Base-by-base conservation (phyloP, 2,329 filamentous ascomycete genomes). In the Apiospora koreana region DNA sequence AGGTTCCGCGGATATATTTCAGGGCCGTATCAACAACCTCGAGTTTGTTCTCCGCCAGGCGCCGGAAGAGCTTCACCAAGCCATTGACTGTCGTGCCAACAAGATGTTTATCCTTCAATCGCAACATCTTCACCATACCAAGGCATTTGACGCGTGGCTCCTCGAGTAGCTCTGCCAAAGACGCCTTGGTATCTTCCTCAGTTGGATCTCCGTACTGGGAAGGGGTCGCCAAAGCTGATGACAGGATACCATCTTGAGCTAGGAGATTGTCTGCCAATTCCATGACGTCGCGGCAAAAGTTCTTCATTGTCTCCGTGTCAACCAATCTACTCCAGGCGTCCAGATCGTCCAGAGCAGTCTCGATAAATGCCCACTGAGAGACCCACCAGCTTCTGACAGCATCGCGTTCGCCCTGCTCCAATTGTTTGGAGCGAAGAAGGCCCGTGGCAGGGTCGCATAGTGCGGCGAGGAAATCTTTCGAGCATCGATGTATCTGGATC, bases 241-340 rank as follows among this genome's bases (percentile, higher is more conserved):
- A 89, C 73, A 99, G 91, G 71, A 98, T 88, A 67, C 91, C 91
- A 79, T 97, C 96, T 75, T 97, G 91, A 50, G 93, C 91, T 77
- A 98, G 93, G 1, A 97, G 86, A 45, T 89, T 87, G 77, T 97
- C 93, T 0, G 95, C 95, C 77, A 97, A 93, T 76, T 98, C 94
- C 89, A 99, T 99, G 18, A 93, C 93, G 78, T 97, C 94, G 74
- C 96, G 91, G 78, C 95, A 98, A 77, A 98, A 98, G 70, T 97
- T 91, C 76, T 94, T 92, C 93, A 99, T 95, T 69, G 89, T 85
- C 25, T 85, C 82, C 78, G 94, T 96, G 67, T 95, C 91, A 71
- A 93, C 89, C 4, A 87, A 87, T 18, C 89, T 84, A 73, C 94
- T 94, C 96, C 96, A 99, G 14, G 84, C 83, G 78, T 97, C 94